phyloP scores from a whole-genome alignment of 805 yeast genomes.

The Candida golubevii region DNA sequence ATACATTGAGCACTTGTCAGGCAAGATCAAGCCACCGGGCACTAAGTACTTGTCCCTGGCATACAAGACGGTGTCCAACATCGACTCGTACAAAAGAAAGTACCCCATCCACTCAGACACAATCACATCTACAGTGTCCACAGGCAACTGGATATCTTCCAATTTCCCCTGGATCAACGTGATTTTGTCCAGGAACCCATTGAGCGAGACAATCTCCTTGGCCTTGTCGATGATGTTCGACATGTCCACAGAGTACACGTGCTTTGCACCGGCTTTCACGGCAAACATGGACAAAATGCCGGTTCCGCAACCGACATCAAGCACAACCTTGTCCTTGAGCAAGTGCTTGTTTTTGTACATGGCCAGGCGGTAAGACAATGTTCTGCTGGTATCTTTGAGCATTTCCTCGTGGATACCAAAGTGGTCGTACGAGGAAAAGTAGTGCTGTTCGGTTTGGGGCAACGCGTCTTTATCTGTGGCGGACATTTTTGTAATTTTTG shows the following conservation, averaged over 20 bases:
- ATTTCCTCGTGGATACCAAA: slow-evolving; percentile 98
- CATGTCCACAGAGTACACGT: slow-evolving; percentile 96
- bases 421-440: slow-evolving; percentile 92
- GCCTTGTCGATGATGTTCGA: slow-evolving; percentile 96
- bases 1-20: slow-evolving; percentile 87
- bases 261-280: slow-evolving; percentile 97
- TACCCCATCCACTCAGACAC: slow-evolving; percentile 99
- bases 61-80: slow-evolving; percentile 91
- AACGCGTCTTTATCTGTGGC: slow-evolving; percentile 67
- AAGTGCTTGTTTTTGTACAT: slow-evolving; percentile 83
- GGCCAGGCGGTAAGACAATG: slow-evolving; percentile 86
- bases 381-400: slow-evolving; percentile 93
- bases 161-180: slow-evolving; percentile 87
- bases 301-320: slow-evolving; percentile 99
- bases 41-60: slow-evolving; percentile 89
- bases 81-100: slow-evolving; percentile 89
- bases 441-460: slow-evolving; percentile 82
- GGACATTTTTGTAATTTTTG: slow-evolving; percentile 23
- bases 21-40: slow-evolving; percentile 86
- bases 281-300: slow-evolving; percentile 98
- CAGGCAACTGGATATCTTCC: slow-evolving; percentile 89
- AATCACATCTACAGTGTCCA: slow-evolving; percentile 85
- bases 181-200: slow-evolving; percentile 82
- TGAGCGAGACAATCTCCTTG: slow-evolving; percentile 74
- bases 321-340: slow-evolving; percentile 88